A percentile compares a stretch with the other conserved stretches of the same genome.
Conservation (phyloP, 768 basidiomycete species). For the Boletus subcaerulescens region DNA sequence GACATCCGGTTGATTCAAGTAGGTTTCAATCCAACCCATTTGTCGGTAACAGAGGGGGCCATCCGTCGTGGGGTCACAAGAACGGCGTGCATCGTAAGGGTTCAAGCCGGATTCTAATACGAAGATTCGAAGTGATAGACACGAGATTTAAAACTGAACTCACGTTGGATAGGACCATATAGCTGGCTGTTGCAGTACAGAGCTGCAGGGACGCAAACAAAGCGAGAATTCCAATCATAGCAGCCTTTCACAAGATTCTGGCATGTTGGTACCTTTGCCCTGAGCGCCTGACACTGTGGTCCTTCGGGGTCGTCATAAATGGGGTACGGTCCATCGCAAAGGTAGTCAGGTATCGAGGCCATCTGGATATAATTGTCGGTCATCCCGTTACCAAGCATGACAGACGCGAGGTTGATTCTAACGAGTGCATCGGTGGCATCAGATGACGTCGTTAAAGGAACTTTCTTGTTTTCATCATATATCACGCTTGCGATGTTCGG, state of each 20-base stretch:
- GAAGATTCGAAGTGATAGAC: background rate
- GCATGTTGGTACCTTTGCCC: conserved; percentile 68
- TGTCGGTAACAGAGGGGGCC: conserved; percentile 74
- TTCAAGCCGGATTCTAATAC: conserved; percentile 67
- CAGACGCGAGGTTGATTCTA: conserved; percentile 75
- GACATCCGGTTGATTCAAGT: conserved; percentile 74
- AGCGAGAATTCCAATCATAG: conserved; percentile 55
- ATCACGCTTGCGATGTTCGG: conserved; percentile 87
- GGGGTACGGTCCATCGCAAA: conserved; percentile 78
- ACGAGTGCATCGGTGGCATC: conserved; percentile 43
- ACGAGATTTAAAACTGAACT: conserved; percentile 22
- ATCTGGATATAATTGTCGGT: conserved; percentile 84
- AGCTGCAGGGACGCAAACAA: conserved; percentile 70
- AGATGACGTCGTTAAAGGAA: conserved; percentile 42
- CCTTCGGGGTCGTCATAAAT: conserved; percentile 71
- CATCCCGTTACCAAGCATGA: conserved; percentile 86
- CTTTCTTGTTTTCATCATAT: conserved; percentile 68
- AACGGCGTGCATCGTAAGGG: conserved; percentile 81
- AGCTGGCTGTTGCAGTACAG: conserved; percentile 81
- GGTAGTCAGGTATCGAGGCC: conserved; percentile 76
- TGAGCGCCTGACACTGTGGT: conserved; percentile 61
- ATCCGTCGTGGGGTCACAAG: conserved; percentile 70
- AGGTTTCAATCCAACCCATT: conserved; percentile 85
- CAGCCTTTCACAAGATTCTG: conserved; percentile 70
- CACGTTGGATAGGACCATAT: conserved; percentile 67